Evolutionary conservation across 345 rosid genomes (phyloP), one percentile per base, ranked within the genome.

Genomic region (Eucalyptus lansdowneana): DNA sequence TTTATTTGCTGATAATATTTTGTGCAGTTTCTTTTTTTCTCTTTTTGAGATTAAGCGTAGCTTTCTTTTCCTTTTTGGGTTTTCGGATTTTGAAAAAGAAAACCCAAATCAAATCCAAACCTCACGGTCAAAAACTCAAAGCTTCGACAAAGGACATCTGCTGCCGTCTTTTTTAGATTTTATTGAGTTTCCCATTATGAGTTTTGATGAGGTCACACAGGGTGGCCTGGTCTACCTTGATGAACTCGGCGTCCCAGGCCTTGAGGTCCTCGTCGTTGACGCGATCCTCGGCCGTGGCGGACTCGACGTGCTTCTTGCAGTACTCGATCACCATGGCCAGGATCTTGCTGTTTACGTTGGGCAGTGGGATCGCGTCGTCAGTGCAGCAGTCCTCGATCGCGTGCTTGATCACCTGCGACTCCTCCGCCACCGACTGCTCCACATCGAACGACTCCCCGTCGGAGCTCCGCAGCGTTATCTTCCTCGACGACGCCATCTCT

Each of bases 321-420:
- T 97, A 97, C 94, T 96, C 98, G 86, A 96, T 94, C 42, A 97
- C 96, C 95, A 90, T 95, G 7, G 97, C 92, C 29, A 97, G 94
- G 95, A 96, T 95, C 47, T 44, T 1, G 50, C 50, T 11, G 14
- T 0, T 47, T 14, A 47, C 50, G 5, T 47, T 47, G 50, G 50
- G 50, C 0, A 47, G 50, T 14, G 50, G 50, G 50, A 47, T 47
- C 50, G 0, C 49, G 49, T 11, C 0, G 13, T 47, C 49, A 1
- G 14, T 1, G 50, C 50, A 11, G 14, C 0, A 1, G 50, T 4
- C 50, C 50, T 47, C 50, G 50, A 47, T 4, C 50, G 1, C 0
- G 50, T 47, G 50, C 14, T 47, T 0, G 50, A 47, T 47, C 14
- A 0, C 0, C 50, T 11, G 14, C 50, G 5, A 49, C 50, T 0